Evolutionary conservation across 1,284 basidiomycete genomes (phyloP).

Genomic region (Leccinum fuscescens): DNA sequence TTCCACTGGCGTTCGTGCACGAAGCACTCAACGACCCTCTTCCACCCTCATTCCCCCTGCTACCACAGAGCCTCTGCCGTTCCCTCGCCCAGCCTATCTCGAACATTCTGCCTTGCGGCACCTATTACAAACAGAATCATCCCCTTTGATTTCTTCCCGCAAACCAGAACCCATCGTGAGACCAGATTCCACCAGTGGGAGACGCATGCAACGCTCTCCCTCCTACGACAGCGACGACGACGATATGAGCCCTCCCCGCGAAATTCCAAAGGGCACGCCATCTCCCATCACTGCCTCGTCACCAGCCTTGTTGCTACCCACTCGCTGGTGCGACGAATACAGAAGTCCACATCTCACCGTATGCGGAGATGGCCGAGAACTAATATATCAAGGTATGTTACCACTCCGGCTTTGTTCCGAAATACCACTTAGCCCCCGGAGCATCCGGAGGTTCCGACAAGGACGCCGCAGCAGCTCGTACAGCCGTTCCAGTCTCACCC

Average conservation of each 20-base stretch:
- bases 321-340: slow-evolving; percentile 73
- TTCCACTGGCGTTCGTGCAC: slow-evolving; percentile 36
- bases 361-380: slow-evolving; percentile 66
- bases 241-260: slow-evolving; percentile 49
- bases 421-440: slow-evolving; percentile 30
- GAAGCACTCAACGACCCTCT: slow-evolving; percentile 32
- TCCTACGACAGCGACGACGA: slow-evolving; percentile 63
- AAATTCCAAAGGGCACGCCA: slow-evolving; percentile 30
- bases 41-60: slow-evolving; percentile 12
- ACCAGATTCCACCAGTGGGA: slow-evolving; percentile 16
- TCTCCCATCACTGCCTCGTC: slow-evolving; percentile 31
- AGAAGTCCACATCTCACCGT: slow-evolving; percentile 59
- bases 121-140: slow-evolving; percentile 61
- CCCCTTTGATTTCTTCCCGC: slow-evolving; percentile 40
- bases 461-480: slow-evolving; percentile 79
- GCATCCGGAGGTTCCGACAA: slow-evolving; percentile 61
- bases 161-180: slow-evolving; percentile 35
- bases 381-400: slow-evolving; percentile 59
- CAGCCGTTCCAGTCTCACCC: slow-evolving; percentile 72
- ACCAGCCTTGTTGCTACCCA: slow-evolving; percentile 63
- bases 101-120: slow-evolving; percentile 71
- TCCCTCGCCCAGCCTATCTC: slow-evolving; percentile 69
- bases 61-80: slow-evolving; percentile 35
- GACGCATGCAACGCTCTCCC: slow-evolving; percentile 30
- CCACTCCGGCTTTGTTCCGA: background rate